These are phyloP conservation scores for Kluyveromyces lactis DNA, from an alignment of 805 yeast genomes.

Conservation along the genomic window DNA sequence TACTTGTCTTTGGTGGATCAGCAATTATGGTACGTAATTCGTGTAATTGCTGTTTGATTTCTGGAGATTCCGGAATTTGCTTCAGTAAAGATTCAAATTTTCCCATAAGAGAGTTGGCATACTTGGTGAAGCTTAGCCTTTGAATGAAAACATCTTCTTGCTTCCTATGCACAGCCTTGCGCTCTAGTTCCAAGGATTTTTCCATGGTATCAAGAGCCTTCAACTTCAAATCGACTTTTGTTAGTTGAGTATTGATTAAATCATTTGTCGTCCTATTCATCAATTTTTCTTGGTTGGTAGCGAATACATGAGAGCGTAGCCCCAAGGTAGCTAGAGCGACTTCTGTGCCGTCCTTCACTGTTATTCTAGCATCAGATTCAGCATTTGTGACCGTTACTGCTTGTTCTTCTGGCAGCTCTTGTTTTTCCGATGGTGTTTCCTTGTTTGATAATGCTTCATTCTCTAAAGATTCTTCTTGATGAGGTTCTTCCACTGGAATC, in stretches of 20 bases:
- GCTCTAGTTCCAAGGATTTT: conserved; percentile 56
- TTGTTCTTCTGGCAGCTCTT: too few species aligned
- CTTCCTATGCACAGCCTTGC: conserved; percentile 48
- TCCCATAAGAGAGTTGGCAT: conserved; percentile 41
- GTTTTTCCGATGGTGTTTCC: background rate
- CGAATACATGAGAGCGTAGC: conserved; percentile 70
- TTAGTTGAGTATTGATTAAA: conserved; percentile 53
- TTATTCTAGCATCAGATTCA: conserved; percentile 2
- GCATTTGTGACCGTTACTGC: background rate
- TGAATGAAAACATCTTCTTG: conserved; percentile 63
- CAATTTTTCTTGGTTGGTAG: conserved; percentile 73
- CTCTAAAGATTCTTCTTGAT: background rate
- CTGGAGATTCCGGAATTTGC: conserved; percentile 15
- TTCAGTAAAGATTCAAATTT: conserved; percentile 25
- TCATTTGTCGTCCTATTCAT: conserved; percentile 51
- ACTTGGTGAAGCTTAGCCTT: conserved; percentile 55
- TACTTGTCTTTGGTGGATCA: conserved; percentile 26
- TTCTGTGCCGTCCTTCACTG: conserved; percentile 50
- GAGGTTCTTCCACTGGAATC: background rate
- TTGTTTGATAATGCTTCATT: conserved; percentile 8
- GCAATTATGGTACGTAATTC: conserved; percentile 22
- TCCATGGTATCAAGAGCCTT: conserved; percentile 52
- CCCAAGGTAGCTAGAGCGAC: conserved; percentile 73
- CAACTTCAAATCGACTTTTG: conserved; percentile 58
- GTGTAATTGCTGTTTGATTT: conserved; percentile 12